Conservation (phyloP, 441 rosid genomes). For the Kokia cookei region DNA sequence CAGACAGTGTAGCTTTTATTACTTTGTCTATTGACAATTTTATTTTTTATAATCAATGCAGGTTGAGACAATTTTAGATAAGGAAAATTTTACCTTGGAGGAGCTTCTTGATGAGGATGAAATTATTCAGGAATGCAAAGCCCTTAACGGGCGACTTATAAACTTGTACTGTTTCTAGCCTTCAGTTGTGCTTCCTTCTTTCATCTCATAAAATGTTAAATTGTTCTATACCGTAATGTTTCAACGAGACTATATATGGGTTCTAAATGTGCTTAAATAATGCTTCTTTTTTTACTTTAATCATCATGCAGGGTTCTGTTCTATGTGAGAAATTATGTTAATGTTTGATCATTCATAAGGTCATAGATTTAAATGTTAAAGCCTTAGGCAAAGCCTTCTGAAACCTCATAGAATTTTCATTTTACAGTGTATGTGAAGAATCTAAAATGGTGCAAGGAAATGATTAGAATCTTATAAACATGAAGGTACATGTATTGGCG, state of each 20-base stretch:
- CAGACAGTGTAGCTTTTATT: neutral
- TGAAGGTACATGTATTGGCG: neutral
- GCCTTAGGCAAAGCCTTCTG: neutral
- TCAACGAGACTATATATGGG: neutral
- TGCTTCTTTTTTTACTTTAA: neutral
- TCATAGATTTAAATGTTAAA: neutral
- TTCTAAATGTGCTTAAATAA: neutral
- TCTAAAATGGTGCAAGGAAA: neutral
- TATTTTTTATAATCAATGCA: constrained; percentile 19
- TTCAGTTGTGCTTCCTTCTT: constrained; percentile 1
- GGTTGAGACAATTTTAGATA: constrained; percentile 94
- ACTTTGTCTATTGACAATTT: neutral
- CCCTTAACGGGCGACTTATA: constrained; percentile 79
- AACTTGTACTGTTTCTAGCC: constrained; percentile 55
- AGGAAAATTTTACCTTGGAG: constrained; percentile 74
- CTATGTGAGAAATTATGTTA: neutral
- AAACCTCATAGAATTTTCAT: neutral
- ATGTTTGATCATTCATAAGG: neutral
- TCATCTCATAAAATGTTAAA: neutral
- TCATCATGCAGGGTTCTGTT: neutral
- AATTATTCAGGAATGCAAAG: constrained; percentile 97
- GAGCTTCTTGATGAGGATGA: constrained; percentile 98
- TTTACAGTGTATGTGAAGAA: neutral
- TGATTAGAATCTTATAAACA: neutral
- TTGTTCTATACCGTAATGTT: neutral